Evolutionary conservation across 2,329 filamentous ascomycete genomes (phyloP).

Genomic region (Alternaria brassicicola): DNA sequence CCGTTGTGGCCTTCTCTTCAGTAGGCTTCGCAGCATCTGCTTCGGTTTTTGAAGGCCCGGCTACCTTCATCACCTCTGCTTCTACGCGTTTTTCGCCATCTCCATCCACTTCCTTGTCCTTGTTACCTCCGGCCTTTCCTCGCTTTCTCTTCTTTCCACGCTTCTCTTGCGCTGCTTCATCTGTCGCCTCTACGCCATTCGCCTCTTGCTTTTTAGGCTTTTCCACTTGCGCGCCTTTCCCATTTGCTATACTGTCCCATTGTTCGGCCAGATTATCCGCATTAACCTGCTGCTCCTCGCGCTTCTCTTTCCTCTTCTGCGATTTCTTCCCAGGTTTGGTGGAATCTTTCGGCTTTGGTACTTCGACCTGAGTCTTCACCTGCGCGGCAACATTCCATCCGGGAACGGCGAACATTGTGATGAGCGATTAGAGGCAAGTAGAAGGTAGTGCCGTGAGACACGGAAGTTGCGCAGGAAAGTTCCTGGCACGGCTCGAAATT

Average conservation of each 20-base stretch:
- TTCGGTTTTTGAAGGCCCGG: slow-evolving; percentile 27
- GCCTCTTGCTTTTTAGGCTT: slow-evolving; percentile 54
- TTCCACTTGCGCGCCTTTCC: slow-evolving; percentile 53
- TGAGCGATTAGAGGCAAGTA: not conserved
- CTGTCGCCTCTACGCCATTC: slow-evolving; percentile 61
- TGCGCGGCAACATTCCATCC: slow-evolving; percentile 85
- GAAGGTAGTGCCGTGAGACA: not conserved
- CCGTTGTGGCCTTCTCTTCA: slow-evolving; percentile 15
- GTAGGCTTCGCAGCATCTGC: slow-evolving; percentile 4
- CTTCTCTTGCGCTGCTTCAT: slow-evolving; percentile 44
- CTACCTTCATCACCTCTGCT: slow-evolving; percentile 34
- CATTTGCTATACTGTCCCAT: slow-evolving; percentile 49
- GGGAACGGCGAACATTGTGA: slow-evolving; percentile 84
- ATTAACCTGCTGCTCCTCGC: slow-evolving; percentile 77
- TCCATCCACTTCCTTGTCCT: slow-evolving; percentile 30
- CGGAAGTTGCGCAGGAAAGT: not conserved
- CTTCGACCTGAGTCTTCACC: slow-evolving; percentile 71
- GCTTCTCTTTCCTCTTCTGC: slow-evolving; percentile 60
- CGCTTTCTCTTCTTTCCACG: slow-evolving; percentile 44
- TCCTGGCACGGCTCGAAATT: slow-evolving; percentile 18
- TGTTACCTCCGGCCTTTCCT: slow-evolving; percentile 32
- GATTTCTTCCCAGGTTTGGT: slow-evolving; percentile 59
- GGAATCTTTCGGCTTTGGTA: slow-evolving; percentile 41
- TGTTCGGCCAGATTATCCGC: slow-evolving; percentile 64
- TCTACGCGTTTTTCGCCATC: slow-evolving; percentile 23